Base-by-base conservation (phyloP, 2,329 filamentous ascomycete genomes). In the Talaromyces piceae region DNA sequence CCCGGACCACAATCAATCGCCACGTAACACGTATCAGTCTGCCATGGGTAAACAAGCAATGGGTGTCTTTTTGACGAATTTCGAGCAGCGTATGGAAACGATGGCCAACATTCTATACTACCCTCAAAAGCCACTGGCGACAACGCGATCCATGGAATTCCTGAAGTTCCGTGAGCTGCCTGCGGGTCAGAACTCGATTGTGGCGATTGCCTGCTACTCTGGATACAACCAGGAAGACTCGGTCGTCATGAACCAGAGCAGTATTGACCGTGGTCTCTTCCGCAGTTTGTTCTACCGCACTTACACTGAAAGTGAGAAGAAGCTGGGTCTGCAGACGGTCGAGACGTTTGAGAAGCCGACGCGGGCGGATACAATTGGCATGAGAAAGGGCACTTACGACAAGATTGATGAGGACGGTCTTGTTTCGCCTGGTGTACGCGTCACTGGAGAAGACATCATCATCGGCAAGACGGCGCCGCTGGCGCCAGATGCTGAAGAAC, bases 201-300 rank as follows among this genome's bases (percentile, higher is more conserved):
- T 98, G 11, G 94, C 93, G 37, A 98, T 98, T 72, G 84, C 90
- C 54, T 94, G 88, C 68, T 98, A 98, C 73, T 95, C 91, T 50
- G 93, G 93, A 54, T 98, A 98, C 77, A 98, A 98, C 72, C 94
- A 98, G 69, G 93, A 98, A 89, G 93, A 98, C 83, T 98, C 93
- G 59, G 91, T 98, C 59, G 95, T 98, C 63, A 97, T 98, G 93
- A 98, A 98, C 71, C 93, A 98, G 75, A 96, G 90, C 74, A 95
- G 90, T 71, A 97, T 98, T 63, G 93, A 98, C 70, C 87, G 93
- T 64, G 93, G 93, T 56, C 78, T 98, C 4, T 98, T 98, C 84
- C 83, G 94, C 64, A 96, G 90, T 80, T 74, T 98, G 50, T 98
- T 97, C 77, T 98, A 95, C 81, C 85, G 94, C 60, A 90, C 91